phyloP scores from a whole-genome alignment of 352 stramenopile genomes.

The Phytophthora cactorum region DNA sequence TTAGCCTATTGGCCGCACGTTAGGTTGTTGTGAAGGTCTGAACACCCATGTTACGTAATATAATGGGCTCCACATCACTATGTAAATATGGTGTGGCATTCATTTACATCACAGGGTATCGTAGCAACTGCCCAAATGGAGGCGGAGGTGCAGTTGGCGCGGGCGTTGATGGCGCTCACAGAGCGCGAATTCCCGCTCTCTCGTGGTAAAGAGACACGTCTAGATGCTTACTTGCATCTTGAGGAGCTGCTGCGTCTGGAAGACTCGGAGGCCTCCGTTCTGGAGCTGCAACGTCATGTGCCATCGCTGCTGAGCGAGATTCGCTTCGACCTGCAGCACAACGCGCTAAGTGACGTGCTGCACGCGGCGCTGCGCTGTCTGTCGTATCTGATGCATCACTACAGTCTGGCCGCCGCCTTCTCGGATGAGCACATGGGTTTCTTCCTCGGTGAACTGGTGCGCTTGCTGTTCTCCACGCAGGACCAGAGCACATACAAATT shows the following conservation, averaged over 20 bases:
- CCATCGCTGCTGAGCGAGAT: slow-evolving; percentile 49
- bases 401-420: slow-evolving; percentile 45
- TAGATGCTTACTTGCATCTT: slow-evolving; percentile 64
- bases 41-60: neutral
- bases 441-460: slow-evolving; percentile 59
- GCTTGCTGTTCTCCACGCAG: slow-evolving; percentile 56
- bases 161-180: slow-evolving; percentile 43
- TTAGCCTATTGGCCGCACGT: slow-evolving; percentile 3
- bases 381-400: slow-evolving; percentile 75
- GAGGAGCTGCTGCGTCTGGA: slow-evolving; percentile 63
- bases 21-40: neutral
- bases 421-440: slow-evolving; percentile 42
- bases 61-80: neutral
- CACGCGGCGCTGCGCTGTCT: slow-evolving; percentile 56
- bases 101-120: neutral
- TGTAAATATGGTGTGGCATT: neutral
- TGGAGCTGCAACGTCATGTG: slow-evolving; percentile 42
- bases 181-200: slow-evolving; percentile 42
- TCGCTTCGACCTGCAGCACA: slow-evolving; percentile 49
- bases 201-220: slow-evolving; percentile 41
- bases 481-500: slow-evolving; percentile 72
- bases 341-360: slow-evolving; percentile 23
- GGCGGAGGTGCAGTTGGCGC: slow-evolving; percentile 40
- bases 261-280: slow-evolving; percentile 56
- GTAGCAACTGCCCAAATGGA: slow-evolving; percentile 26